A percentile compares a stretch with the other conserved stretches of the same genome.
Evolutionary conservation across 2,329 filamentous ascomycete species (phyloP).

Genomic region (Verticillium isaacii): DNA sequence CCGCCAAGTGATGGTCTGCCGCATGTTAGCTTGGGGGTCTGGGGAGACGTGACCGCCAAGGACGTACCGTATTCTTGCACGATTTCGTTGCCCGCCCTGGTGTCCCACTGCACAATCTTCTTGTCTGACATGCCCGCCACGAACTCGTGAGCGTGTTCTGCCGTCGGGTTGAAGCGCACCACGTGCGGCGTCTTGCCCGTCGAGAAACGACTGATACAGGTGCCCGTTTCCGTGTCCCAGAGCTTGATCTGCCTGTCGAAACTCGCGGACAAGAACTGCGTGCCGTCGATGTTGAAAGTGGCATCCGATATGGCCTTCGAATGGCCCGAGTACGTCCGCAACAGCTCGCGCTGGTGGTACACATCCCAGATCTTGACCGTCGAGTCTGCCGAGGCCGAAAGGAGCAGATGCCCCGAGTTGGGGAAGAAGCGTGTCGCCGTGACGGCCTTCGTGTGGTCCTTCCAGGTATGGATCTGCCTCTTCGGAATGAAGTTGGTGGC

Average conservation of each 20-base stretch:
- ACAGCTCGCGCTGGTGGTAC: slow-evolving; percentile 81
- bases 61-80: slow-evolving; percentile 74
- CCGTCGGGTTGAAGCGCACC: slow-evolving; percentile 83
- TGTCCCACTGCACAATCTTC: slow-evolving; percentile 97
- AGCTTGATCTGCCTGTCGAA: slow-evolving; percentile 97
- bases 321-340: slow-evolving; percentile 90
- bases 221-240: slow-evolving; percentile 95
- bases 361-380: slow-evolving; percentile 94
- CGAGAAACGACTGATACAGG: slow-evolving; percentile 82
- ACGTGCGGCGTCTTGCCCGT: slow-evolving; percentile 96
- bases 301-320: slow-evolving; percentile 86
- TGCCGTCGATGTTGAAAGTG: slow-evolving; percentile 78
- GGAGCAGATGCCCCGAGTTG: slow-evolving; percentile 75
- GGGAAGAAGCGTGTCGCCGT: slow-evolving; percentile 91
- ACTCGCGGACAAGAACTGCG: slow-evolving; percentile 82
- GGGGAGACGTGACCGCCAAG: background rate
- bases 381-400: slow-evolving; percentile 85
- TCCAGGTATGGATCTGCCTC: slow-evolving; percentile 89
- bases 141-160: slow-evolving; percentile 79
- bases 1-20: slow-evolving; percentile 85
- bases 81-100: slow-evolving; percentile 67
- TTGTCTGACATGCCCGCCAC: slow-evolving; percentile 97
- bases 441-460: slow-evolving; percentile 76
- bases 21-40: background rate
- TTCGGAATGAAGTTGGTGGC: slow-evolving; percentile 90